Percentiles rank a stretch among this genome's conserved stretches.
Evolutionary conservation across 78 protist genomes (phyloP).

Genomic region (Dictyostelium discoideum): DNA sequence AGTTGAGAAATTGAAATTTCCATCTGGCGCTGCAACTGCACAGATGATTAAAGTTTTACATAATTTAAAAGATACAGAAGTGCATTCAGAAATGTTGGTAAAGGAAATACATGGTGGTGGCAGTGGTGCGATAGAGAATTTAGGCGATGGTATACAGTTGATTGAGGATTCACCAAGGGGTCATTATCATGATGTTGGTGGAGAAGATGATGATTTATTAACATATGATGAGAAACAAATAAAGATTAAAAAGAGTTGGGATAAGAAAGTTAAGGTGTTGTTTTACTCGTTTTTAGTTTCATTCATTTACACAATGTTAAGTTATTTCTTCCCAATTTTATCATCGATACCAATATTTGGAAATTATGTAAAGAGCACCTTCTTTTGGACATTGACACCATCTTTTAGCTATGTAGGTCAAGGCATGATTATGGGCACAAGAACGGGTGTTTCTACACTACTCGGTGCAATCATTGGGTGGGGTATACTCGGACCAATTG

Average conservation of each 20-base stretch:
- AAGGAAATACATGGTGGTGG: neutral
- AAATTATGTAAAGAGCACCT: constrained; percentile 10
- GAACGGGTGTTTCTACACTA: constrained; percentile 76
- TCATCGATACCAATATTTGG: constrained; percentile 85
- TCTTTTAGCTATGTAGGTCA: constrained; percentile 85
- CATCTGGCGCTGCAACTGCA: constrained; percentile 94
- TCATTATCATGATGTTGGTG: neutral
- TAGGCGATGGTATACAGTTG: neutral
- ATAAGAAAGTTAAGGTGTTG: constrained; percentile 63
- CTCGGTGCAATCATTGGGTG: constrained; percentile 84
- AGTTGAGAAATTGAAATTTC: constrained; percentile 90
- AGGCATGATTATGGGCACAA: constrained; percentile 93
- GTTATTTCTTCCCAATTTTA: constrained; percentile 84
- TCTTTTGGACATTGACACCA: constrained; percentile 87
- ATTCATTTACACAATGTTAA: constrained; percentile 63
- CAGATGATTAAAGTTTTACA: constrained; percentile 80
- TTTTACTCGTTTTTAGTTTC: constrained; percentile 75
- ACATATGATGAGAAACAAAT: neutral
- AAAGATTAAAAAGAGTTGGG: neutral
- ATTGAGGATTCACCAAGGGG: neutral
- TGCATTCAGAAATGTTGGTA: constrained; percentile 10
- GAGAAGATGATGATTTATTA: neutral
- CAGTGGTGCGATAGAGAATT: neutral
- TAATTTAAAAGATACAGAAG: constrained; percentile 39
- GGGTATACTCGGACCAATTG: constrained; percentile 91